These are phyloP conservation scores for Colletotrichum tamarilloi DNA, from an alignment of 2,329 filamentous ascomycete genomes.

Conservation along the genomic window DNA sequence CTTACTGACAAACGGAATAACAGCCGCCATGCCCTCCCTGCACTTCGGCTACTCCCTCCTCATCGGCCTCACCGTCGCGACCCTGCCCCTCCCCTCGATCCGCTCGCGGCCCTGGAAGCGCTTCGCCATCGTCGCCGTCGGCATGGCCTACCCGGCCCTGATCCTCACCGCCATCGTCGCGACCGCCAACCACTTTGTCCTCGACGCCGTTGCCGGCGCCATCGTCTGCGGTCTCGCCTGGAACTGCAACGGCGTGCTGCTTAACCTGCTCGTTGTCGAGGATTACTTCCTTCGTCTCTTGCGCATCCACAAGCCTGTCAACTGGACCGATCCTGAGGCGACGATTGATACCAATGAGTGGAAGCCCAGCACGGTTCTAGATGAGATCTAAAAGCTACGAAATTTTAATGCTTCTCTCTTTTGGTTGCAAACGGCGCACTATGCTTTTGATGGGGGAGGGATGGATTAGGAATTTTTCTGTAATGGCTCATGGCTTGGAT, in stretches of 20 bases:
- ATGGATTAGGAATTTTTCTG: neutral
- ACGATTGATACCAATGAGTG: slow-evolving; percentile 46
- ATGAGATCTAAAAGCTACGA: slow-evolving; percentile 29
- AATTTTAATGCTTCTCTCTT: neutral
- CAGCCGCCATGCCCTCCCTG: slow-evolving; percentile 79
- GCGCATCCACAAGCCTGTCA: slow-evolving; percentile 72
- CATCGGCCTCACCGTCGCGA: slow-evolving; percentile 76
- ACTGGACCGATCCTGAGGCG: slow-evolving; percentile 50
- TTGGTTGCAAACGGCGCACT: neutral
- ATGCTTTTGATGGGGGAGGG: neutral
- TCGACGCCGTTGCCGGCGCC: slow-evolving; percentile 77
- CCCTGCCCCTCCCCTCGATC: slow-evolving; percentile 69
- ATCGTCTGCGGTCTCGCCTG: slow-evolving; percentile 74
- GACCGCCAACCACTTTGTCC: slow-evolving; percentile 79
- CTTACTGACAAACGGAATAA: slow-evolving; percentile 19
- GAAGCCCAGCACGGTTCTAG: slow-evolving; percentile 38
- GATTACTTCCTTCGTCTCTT: slow-evolving; percentile 74
- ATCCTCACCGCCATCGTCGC: slow-evolving; percentile 77
- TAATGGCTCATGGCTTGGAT: neutral
- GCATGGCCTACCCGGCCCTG: slow-evolving; percentile 71
- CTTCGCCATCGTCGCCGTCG: slow-evolving; percentile 54
- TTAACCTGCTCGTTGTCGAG: slow-evolving; percentile 74
- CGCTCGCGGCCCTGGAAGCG: slow-evolving; percentile 65
- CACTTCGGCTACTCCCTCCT: slow-evolving; percentile 82
- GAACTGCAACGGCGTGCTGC: slow-evolving; percentile 63